Conservation (phyloP, 1,284 basidiomycete species). For the Mycosarcoma mackinlayi region DNA sequence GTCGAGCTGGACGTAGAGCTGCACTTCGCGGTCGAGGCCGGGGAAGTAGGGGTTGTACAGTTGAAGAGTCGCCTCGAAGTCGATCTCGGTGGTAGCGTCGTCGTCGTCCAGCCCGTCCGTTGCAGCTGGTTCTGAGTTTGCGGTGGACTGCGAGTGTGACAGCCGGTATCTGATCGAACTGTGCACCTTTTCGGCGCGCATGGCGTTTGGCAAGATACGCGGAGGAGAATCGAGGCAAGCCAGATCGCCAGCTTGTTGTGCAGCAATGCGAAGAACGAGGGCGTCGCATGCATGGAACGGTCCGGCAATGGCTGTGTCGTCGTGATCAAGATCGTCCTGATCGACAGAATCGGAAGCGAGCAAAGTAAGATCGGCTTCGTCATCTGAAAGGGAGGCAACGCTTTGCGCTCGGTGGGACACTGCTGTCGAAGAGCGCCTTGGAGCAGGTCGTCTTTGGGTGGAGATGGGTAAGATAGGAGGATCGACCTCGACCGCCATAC, state of each 20-base stretch:
- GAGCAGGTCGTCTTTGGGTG: neutral
- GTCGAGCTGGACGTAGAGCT: constrained; percentile 26
- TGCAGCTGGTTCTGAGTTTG: too few species aligned
- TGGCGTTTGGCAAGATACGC: constrained; percentile 14
- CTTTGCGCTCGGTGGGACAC: constrained; percentile 15
- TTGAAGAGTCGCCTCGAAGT: constrained; percentile 22
- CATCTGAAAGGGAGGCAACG: constrained; percentile 11
- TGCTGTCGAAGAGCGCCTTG: constrained; percentile 4
- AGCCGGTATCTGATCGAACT: constrained; percentile 16
- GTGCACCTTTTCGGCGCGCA: constrained; percentile 11
- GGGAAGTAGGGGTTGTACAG: constrained; percentile 30
- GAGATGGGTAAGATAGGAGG: constrained; percentile 30
- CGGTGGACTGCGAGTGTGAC: too few species aligned
- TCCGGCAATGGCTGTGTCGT: constrained; percentile 33
- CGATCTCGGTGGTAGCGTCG: neutral
- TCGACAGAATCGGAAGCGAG: constrained; percentile 15
- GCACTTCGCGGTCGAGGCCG: constrained; percentile 39
- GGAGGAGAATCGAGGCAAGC: neutral
- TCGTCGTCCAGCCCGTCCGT: neutral
- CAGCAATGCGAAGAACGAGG: constrained; percentile 29
- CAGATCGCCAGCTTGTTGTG: constrained; percentile 26
- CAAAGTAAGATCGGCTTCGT: constrained; percentile 35
- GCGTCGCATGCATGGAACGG: constrained; percentile 43
- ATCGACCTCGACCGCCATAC: constrained; percentile 44
- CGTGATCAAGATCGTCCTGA: constrained; percentile 16